Evolutionary conservation across 1,284 basidiomycete genomes (phyloP).

Genomic region (Caloboletus firmus): DNA sequence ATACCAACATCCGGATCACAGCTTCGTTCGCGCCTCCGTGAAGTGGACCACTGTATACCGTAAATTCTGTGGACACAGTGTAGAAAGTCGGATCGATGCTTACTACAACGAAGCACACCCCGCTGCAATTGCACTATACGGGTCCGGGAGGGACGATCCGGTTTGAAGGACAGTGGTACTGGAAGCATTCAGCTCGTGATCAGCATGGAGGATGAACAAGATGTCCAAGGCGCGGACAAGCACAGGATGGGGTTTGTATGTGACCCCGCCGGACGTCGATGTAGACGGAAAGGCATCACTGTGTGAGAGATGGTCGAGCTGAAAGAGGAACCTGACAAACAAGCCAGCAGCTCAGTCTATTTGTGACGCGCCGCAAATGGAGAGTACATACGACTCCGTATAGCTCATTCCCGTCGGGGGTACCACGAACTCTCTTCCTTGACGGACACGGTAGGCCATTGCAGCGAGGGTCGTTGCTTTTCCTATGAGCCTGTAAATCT

Average conservation of each 20-base stretch:
- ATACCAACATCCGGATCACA: conserved; percentile 86
- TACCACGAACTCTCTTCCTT: conserved; percentile 84
- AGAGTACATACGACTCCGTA: conserved; percentile 66
- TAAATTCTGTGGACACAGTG: background rate
- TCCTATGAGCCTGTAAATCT: conserved; percentile 83
- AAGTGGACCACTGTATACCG: conserved; percentile 64
- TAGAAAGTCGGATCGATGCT: conserved; percentile 31
- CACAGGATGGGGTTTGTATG: conserved; percentile 75
- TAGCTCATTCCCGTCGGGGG: conserved; percentile 82
- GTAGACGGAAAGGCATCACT: conserved; percentile 39
- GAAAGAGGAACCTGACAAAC: conserved; percentile 71
- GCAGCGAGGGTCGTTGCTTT: conserved; percentile 87
- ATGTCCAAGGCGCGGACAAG: conserved; percentile 83
- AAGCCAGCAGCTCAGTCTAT: background rate
- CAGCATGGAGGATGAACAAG: conserved; percentile 84
- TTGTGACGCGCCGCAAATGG: background rate
- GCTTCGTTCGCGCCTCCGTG: conserved; percentile 88
- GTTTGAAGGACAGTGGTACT: conserved; percentile 84
- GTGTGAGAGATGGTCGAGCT: conserved; percentile 71
- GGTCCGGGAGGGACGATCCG: conserved; percentile 84
- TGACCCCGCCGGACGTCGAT: conserved; percentile 34
- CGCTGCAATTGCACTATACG: conserved; percentile 83
- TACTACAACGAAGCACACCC: conserved; percentile 83
- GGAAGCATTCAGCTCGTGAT: conserved; percentile 85
- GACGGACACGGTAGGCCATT: conserved; percentile 88